These are phyloP conservation scores for Akanthomyces dipterigenus DNA, from an alignment of 2,329 filamentous ascomycete species.

Conservation along the genomic window DNA sequence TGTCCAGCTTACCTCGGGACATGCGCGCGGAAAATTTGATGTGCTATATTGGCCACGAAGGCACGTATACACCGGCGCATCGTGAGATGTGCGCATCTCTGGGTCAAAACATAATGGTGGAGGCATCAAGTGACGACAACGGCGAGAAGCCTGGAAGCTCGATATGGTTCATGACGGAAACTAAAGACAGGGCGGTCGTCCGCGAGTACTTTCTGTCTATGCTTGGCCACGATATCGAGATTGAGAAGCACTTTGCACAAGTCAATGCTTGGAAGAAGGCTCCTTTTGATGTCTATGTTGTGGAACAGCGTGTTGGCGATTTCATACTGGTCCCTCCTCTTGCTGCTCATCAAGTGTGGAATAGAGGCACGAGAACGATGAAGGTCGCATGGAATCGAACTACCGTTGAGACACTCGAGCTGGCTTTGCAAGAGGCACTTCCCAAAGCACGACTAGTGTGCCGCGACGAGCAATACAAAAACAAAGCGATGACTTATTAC, in stretches of 20 bases:
- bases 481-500: slow-evolving; percentile 91
- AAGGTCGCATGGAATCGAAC: slow-evolving; percentile 98
- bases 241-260: slow-evolving; percentile 95
- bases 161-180: slow-evolving; percentile 98
- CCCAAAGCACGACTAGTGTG: slow-evolving; percentile 87
- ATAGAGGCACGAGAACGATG: slow-evolving; percentile 88
- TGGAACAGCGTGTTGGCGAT: slow-evolving; percentile 85
- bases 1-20: slow-evolving; percentile 79
- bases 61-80: slow-evolving; percentile 91
- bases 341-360: slow-evolving; percentile 97
- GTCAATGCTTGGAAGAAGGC: slow-evolving; percentile 93
- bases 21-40: slow-evolving; percentile 96
- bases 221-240: slow-evolving; percentile 91
- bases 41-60: slow-evolving; percentile 97
- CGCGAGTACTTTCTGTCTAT: slow-evolving; percentile 91
- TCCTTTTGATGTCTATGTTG: slow-evolving; percentile 85
- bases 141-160: slow-evolving; percentile 82
- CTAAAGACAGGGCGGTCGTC: slow-evolving; percentile 81
- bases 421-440: slow-evolving; percentile 80
- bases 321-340: slow-evolving; percentile 90
- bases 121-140: slow-evolving; percentile 66
- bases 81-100: slow-evolving; percentile 96
- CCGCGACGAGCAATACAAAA: slow-evolving; percentile 97
- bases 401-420: slow-evolving; percentile 80
- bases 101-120: slow-evolving; percentile 98